A percentile compares a stretch with the other conserved stretches of the same genome.
Conservation (phyloP, 2,329 filamentous ascomycete genomes). For the Paecilomyces dactylethromorphus region DNA sequence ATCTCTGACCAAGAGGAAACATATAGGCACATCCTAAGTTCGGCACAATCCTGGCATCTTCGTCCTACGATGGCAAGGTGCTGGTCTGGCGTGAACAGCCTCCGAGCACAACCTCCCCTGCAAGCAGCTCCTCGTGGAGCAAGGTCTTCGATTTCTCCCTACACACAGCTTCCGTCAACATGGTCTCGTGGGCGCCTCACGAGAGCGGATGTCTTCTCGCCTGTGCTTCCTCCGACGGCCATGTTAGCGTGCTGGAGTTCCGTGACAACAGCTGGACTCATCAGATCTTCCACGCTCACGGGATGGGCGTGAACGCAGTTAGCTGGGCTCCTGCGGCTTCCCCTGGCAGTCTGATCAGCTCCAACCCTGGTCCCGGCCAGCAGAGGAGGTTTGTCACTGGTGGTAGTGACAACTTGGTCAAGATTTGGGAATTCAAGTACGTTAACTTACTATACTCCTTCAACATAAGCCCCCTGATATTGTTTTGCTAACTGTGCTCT, state of each 20-base stretch:
- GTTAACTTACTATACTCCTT: slow-evolving; percentile 9
- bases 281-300: slow-evolving; percentile 84
- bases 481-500: slow-evolving; percentile 4
- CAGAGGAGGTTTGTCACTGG: slow-evolving; percentile 87
- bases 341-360: slow-evolving; percentile 78
- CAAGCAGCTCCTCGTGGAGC: slow-evolving; percentile 59
- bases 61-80: slow-evolving; percentile 95
- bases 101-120: slow-evolving; percentile 29
- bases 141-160: slow-evolving; percentile 88
- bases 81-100: slow-evolving; percentile 93
- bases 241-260: slow-evolving; percentile 91
- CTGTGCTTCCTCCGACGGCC: slow-evolving; percentile 88
- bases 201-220: slow-evolving; percentile 92
- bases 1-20: slow-evolving; percentile 1
- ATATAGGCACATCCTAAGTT: slow-evolving; percentile 83
- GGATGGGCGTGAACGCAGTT: slow-evolving; percentile 89
- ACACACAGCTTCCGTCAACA: slow-evolving; percentile 94
- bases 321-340: slow-evolving; percentile 85
- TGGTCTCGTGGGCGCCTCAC: slow-evolving; percentile 95
- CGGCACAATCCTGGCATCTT: slow-evolving; percentile 92
- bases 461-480: not conserved
- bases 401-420: slow-evolving; percentile 86
- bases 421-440: slow-evolving; percentile 80
- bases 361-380: slow-evolving; percentile 54
- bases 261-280: slow-evolving; percentile 92